phyloP scores from a whole-genome alignment of 2,329 filamentous ascomycete genomes.

The Microsporum audouinii region DNA sequence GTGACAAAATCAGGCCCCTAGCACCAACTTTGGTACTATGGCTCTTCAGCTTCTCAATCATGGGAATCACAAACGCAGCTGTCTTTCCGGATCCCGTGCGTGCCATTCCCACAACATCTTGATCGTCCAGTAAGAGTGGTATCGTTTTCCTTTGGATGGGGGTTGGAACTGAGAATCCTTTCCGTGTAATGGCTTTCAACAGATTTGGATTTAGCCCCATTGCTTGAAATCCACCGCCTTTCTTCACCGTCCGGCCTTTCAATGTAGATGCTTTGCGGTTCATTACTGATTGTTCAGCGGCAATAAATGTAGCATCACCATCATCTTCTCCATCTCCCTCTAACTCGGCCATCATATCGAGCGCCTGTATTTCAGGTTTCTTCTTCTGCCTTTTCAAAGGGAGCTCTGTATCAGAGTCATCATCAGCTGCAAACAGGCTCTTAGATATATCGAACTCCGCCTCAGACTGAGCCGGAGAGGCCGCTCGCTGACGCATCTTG shows the following conservation, averaged over 20 bases:
- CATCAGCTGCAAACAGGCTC: conserved; percentile 56
- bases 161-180: conserved; percentile 91
- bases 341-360: conserved; percentile 46
- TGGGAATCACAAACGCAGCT: conserved; percentile 92
- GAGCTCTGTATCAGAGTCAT: conserved; percentile 37
- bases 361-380: conserved; percentile 22
- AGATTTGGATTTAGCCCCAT: conserved; percentile 80
- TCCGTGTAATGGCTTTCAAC: conserved; percentile 80
- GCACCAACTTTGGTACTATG: conserved; percentile 82
- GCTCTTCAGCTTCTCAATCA: conserved; percentile 85
- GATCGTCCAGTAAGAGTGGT: conserved; percentile 73
- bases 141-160: conserved; percentile 97
- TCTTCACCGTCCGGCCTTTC: conserved; percentile 79
- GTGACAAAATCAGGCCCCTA: conserved; percentile 77
- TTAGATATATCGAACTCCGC: conserved; percentile 82
- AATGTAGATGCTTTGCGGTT: conserved; percentile 75
- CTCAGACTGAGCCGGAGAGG: conserved; percentile 76
- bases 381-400: conserved; percentile 29
- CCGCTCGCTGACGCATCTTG: conserved; percentile 58
- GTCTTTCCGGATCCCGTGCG: conserved; percentile 98
- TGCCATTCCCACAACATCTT: conserved; percentile 98
- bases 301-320: conserved; percentile 80
- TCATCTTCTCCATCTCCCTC: conserved; percentile 48
- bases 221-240: conserved; percentile 89
- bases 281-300: conserved; percentile 70